phyloP scores from a whole-genome alignment of 1,284 basidiomycete species.

The Pseudozyma sp. region DNA sequence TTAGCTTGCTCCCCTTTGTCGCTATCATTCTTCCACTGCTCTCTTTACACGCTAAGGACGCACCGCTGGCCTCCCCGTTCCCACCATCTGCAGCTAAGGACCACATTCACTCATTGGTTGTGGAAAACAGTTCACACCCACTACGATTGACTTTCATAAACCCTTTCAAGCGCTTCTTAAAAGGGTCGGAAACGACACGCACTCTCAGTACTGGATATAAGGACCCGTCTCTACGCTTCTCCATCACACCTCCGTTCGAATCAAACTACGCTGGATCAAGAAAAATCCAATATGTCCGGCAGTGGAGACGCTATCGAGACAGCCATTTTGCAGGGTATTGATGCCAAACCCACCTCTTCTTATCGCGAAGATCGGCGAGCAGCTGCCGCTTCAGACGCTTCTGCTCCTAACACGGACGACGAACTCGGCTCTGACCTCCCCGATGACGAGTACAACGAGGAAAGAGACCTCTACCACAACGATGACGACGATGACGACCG shows the following conservation, averaged over 20 bases:
- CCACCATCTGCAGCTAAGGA: too few species aligned
- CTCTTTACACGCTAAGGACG: too few species aligned
- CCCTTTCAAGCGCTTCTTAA: too few species aligned
- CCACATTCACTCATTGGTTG: too few species aligned
- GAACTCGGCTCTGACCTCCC: conserved; percentile 52
- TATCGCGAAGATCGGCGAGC: conserved; percentile 40
- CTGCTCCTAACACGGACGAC: conserved; percentile 50
- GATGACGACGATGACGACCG: conserved; percentile 27
- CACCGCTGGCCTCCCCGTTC: too few species aligned
- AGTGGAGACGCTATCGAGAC: conserved; percentile 41
- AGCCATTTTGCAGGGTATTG: conserved; percentile 49
- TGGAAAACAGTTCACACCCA: too few species aligned
- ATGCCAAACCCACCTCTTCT: conserved; percentile 22
- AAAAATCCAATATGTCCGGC: conserved; percentile 25
- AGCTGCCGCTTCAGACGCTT: conserved; percentile 10
- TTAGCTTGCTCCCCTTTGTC: too few species aligned
- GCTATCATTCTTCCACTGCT: too few species aligned
- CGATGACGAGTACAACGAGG: conserved; percentile 29
- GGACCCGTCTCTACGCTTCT: background rate
- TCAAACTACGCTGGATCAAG: background rate
- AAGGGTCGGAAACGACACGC: too few species aligned
- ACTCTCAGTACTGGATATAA: too few species aligned
- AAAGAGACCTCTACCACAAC: conserved; percentile 16
- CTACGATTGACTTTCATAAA: too few species aligned
- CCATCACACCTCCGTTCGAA: background rate